Conservation (phyloP, 2,329 filamentous ascomycete species). For the Aspergillus sp. region DNA sequence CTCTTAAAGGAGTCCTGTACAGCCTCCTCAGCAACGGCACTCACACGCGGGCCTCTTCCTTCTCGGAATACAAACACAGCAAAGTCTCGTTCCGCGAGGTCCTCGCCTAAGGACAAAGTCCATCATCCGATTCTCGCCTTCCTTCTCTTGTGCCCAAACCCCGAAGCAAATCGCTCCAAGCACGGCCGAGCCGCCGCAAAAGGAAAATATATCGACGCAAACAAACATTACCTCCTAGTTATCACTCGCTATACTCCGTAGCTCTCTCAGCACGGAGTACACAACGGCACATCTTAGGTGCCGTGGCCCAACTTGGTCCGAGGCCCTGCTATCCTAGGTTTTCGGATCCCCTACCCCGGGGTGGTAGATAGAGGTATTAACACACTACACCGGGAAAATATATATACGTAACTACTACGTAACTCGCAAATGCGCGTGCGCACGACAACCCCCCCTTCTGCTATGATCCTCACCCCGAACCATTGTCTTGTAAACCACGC, state of each 20-base stretch:
- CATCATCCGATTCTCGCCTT: not conserved
- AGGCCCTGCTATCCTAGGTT: not conserved
- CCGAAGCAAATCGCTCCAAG: not conserved
- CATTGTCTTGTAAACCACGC: not conserved
- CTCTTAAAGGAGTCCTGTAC: not conserved
- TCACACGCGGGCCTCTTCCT: not conserved
- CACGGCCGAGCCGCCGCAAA: not conserved
- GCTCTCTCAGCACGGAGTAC: no score
- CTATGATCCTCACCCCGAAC: not conserved
- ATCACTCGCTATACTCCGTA: not conserved
- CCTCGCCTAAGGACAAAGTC: no score
- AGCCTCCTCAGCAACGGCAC: not conserved
- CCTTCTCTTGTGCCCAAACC: not conserved
- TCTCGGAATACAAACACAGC: not conserved
- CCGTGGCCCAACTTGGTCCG: not conserved
- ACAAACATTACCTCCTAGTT: not conserved
- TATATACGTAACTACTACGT: not conserved
- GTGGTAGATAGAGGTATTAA: not conserved
- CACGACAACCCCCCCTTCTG: not conserved
- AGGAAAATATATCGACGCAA: not conserved
- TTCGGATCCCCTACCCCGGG: no score
- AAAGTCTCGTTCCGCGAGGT: no score
- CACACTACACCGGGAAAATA: not conserved
- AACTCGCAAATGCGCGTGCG: not conserved
- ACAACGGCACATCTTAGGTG: no score